Percentiles rank a stretch among this genome's conserved stretches.
Conservation (phyloP, 352 stramenopile genomes). For the Phytophthora melonis region DNA sequence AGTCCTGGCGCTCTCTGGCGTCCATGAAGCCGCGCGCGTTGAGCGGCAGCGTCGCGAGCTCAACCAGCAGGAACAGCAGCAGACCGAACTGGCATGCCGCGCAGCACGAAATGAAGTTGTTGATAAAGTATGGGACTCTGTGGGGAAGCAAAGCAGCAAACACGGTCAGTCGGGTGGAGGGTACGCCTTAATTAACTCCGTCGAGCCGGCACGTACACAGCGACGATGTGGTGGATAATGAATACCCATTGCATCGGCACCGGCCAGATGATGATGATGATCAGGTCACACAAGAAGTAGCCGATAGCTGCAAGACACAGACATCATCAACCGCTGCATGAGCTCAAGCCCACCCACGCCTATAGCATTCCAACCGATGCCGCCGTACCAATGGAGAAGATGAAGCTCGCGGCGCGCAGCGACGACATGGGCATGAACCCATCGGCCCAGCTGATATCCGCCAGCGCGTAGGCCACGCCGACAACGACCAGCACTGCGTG, state of each 20-base stretch:
- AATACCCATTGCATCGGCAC: conserved; percentile 84
- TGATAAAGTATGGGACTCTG: conserved; percentile 85
- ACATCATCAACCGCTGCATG: neutral
- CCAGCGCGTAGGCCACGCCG: conserved; percentile 72
- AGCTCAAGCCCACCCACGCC: neutral
- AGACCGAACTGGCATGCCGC: conserved; percentile 79
- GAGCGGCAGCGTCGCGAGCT: conserved; percentile 80
- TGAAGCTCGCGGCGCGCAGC: conserved; percentile 76
- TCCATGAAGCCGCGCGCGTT: conserved; percentile 84
- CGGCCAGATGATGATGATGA: conserved; percentile 83
- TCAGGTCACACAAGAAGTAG: conserved; percentile 84
- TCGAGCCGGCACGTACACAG: conserved; percentile 60
- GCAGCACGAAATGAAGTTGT: conserved; percentile 89
- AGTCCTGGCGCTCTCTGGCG: conserved; percentile 64
- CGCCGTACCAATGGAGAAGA: conserved; percentile 79
- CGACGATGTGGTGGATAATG: conserved; percentile 81
- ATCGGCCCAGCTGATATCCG: conserved; percentile 67
- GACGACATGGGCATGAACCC: conserved; percentile 80
- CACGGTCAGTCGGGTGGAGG: neutral
- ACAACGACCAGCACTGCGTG: conserved; percentile 73
- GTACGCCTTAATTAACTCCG: too few species aligned
- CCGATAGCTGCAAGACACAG: conserved; percentile 61
- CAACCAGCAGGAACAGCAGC: conserved; percentile 82
- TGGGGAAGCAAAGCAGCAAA: too few species aligned
- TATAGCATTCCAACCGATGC: neutral